A percentile compares a stretch with the other conserved stretches of the same genome.
Conservation (phyloP, 1,284 basidiomycete species). For the Apiotrichum montevideense region DNA sequence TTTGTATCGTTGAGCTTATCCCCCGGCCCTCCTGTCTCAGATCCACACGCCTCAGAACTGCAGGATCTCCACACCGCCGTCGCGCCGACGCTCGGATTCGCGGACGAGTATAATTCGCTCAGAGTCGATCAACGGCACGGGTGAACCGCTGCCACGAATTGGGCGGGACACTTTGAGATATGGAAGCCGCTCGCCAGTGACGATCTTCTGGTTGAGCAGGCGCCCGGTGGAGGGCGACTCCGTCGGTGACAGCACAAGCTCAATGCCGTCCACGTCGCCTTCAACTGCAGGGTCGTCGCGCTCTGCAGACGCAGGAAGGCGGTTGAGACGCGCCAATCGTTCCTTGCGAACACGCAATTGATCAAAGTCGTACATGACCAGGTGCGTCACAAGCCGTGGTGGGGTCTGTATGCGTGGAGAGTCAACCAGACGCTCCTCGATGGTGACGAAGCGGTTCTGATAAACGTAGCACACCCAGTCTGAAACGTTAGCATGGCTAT, state of each 20-base stretch:
- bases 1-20: no score
- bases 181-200: constrained; percentile 34
- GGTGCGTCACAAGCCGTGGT: neutral
- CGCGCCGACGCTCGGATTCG: neutral
- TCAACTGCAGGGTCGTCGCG: constrained; percentile 6
- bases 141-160: constrained; percentile 15
- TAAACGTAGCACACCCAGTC: constrained; percentile 47
- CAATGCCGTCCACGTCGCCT: constrained; percentile 15
- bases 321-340: constrained; percentile 14
- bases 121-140: constrained; percentile 38
- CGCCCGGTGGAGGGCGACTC: constrained; percentile 12
- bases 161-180: constrained; percentile 19
- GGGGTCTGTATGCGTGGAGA: neutral
- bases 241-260: constrained; percentile 29
- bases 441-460: constrained; percentile 37
- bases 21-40: no score
- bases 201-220: constrained; percentile 12
- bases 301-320: neutral
- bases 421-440: constrained; percentile 1
- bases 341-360: constrained; percentile 32
- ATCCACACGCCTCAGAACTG: constrained; percentile 20
- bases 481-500: neutral
- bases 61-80: constrained; percentile 20
- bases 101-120: constrained; percentile 32
- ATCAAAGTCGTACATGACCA: constrained; percentile 43